These are phyloP conservation scores for Collariella sp. DNA, from an alignment of 495 filamentous ascomycete genomes.

Conservation along the genomic window DNA sequence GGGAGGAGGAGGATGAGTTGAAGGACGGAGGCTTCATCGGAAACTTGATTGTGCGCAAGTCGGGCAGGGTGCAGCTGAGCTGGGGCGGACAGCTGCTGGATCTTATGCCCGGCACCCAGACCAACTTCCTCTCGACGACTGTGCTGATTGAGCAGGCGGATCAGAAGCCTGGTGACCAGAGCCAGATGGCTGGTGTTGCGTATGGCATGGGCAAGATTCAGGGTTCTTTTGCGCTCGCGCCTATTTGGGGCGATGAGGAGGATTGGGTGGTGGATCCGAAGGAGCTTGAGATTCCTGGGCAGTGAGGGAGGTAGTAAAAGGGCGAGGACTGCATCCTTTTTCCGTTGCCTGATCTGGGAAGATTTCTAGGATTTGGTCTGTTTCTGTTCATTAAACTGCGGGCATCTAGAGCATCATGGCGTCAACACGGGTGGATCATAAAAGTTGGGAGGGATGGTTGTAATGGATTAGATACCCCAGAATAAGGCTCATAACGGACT, in stretches of 20 bases:
- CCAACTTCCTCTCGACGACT: slow-evolving; percentile 38
- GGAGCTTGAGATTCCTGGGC: slow-evolving; percentile 17
- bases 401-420: no score
- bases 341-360: no score
- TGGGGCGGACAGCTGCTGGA: slow-evolving; percentile 51
- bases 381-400: no score
- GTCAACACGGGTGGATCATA: not conserved
- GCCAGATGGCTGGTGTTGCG: slow-evolving; percentile 32
- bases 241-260: slow-evolving; percentile 43
- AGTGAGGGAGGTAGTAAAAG: not conserved
- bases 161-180: slow-evolving; percentile 28
- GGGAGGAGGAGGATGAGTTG: slow-evolving; percentile 8
- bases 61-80: slow-evolving; percentile 49
- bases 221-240: slow-evolving; percentile 50
- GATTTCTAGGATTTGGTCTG: no score
- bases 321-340: not conserved
- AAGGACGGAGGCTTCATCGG: slow-evolving; percentile 45
- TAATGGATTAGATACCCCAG: slow-evolving; percentile 9
- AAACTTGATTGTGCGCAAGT: slow-evolving; percentile 50
- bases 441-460: not conserved
- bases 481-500: not conserved
- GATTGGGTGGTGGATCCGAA: slow-evolving; percentile 32
- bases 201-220: slow-evolving; percentile 50
- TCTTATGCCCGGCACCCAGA: slow-evolving; percentile 35
- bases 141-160: slow-evolving; percentile 40